Evolutionary conservation across 2,329 filamentous ascomycete species (phyloP).

Genomic region (Fusarium metavorans): DNA sequence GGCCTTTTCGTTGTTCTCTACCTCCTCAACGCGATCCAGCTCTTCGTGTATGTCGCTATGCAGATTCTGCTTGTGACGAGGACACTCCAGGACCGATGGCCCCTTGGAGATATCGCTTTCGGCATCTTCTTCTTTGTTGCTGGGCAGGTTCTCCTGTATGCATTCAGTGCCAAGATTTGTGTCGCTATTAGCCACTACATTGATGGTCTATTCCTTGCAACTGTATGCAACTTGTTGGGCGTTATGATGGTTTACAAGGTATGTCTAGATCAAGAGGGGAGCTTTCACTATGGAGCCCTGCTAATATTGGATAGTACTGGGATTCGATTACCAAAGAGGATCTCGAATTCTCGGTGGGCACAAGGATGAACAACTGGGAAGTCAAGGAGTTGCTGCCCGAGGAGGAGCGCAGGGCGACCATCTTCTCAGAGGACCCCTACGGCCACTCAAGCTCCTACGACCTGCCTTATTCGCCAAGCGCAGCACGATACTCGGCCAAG

Average conservation of each 20-base stretch:
- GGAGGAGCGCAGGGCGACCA: conserved; percentile 79
- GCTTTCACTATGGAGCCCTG: neutral
- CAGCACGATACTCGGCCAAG: conserved; percentile 59
- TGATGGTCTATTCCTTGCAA: conserved; percentile 94
- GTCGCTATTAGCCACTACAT: conserved; percentile 88
- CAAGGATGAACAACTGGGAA: conserved; percentile 97
- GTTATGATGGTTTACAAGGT: conserved; percentile 99
- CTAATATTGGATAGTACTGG: conserved; percentile 77
- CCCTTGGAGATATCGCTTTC: conserved; percentile 90
- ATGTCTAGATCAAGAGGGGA: conserved; percentile 36
- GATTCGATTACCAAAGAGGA: conserved; percentile 99
- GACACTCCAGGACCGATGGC: conserved; percentile 95
- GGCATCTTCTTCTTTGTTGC: conserved; percentile 91
- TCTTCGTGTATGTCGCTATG: conserved; percentile 87
- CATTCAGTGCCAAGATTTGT: conserved; percentile 88
- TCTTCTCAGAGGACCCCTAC: conserved; percentile 78
- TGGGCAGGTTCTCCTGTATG: conserved; percentile 93
- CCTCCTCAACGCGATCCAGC: conserved; percentile 86
- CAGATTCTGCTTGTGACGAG: conserved; percentile 90
- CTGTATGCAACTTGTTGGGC: conserved; percentile 89
- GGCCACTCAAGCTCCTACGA: conserved; percentile 68
- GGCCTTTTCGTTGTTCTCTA: conserved; percentile 94
- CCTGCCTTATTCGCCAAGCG: conserved; percentile 60
- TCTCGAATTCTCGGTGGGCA: conserved; percentile 96
- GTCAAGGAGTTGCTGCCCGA: conserved; percentile 91